phyloP scores from a whole-genome alignment of 1,284 basidiomycete species.

The Paramarasmius palmivorus region DNA sequence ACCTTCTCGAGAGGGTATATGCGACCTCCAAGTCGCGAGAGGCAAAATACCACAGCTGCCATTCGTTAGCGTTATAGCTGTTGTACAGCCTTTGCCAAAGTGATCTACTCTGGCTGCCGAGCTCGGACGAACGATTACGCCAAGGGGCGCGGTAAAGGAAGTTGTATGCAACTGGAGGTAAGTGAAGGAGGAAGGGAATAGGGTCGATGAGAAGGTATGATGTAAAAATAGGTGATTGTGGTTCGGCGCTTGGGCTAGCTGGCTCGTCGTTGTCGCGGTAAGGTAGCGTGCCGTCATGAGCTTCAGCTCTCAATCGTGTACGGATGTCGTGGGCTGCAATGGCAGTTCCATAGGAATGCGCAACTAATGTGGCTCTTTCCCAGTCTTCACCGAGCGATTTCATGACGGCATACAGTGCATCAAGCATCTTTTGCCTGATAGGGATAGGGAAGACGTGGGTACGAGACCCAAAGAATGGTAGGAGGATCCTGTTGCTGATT shows the following conservation, averaged over 20 bases:
- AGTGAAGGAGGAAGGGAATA: conserved; percentile 63
- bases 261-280: conserved; percentile 15
- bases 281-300: not conserved
- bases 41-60: conserved; percentile 70
- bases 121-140: not conserved
- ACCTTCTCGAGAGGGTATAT: conserved; percentile 54
- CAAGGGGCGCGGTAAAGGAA: conserved; percentile 60
- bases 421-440: conserved; percentile 35
- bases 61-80: conserved; percentile 49
- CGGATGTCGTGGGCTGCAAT: conserved; percentile 49
- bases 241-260: not conserved
- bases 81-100: conserved; percentile 1
- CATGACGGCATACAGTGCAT: conserved; percentile 40
- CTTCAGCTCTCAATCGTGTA: conserved; percentile 23
- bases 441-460: conserved; percentile 42
- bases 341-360: conserved; percentile 68
- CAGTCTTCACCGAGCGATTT: conserved; percentile 36
- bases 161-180: conserved; percentile 61
- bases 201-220: conserved; percentile 58
- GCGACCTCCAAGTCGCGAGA: conserved; percentile 63
- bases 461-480: not conserved
- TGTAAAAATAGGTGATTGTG: conserved; percentile 26
- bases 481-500: conserved; percentile 55
- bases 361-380: conserved; percentile 43
- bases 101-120: conserved; percentile 7